Conservation (phyloP, 1,284 basidiomycete genomes). For the Leccinum huronense region DNA sequence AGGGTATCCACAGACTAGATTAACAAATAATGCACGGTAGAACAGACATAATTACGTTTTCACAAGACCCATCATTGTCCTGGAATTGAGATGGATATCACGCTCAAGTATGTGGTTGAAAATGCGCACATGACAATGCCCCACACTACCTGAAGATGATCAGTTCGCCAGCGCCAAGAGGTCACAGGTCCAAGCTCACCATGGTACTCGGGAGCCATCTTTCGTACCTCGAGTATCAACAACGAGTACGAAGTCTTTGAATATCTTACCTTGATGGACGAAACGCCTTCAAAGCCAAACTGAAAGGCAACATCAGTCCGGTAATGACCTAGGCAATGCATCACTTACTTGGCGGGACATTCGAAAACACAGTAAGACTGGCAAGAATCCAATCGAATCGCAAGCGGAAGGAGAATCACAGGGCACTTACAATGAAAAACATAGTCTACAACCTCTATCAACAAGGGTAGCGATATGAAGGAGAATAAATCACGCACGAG, state of each 20-base stretch:
- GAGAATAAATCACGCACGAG: constrained; percentile 40
- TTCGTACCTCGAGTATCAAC: constrained; percentile 12
- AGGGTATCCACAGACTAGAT: constrained; percentile 44
- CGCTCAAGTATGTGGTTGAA: background rate
- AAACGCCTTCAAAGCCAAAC: constrained; percentile 51
- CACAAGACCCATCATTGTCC: constrained; percentile 64
- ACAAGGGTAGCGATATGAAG: background rate
- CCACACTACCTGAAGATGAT: constrained; percentile 43
- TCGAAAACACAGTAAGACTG: constrained; percentile 31
- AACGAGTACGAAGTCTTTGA: background rate
- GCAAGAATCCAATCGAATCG: background rate
- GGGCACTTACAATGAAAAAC: constrained; percentile 59
- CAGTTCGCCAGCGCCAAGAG: background rate
- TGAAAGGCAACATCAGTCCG: constrained; percentile 18
- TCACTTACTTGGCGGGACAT: constrained; percentile 35
- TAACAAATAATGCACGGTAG: constrained; percentile 9
- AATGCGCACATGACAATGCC: constrained; percentile 46
- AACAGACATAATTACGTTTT: constrained; percentile 44
- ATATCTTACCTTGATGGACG: constrained; percentile 45
- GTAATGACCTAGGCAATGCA: background rate
- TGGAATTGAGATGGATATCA: constrained; percentile 24
- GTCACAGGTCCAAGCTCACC: constrained; percentile 27
- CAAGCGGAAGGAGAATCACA: background rate
- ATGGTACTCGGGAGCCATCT: constrained; percentile 46
- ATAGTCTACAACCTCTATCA: constrained; percentile 48